These are phyloP conservation scores for Diplocarpon rosae DNA, from an alignment of 2,329 filamentous ascomycete species.

Conservation along the genomic window DNA sequence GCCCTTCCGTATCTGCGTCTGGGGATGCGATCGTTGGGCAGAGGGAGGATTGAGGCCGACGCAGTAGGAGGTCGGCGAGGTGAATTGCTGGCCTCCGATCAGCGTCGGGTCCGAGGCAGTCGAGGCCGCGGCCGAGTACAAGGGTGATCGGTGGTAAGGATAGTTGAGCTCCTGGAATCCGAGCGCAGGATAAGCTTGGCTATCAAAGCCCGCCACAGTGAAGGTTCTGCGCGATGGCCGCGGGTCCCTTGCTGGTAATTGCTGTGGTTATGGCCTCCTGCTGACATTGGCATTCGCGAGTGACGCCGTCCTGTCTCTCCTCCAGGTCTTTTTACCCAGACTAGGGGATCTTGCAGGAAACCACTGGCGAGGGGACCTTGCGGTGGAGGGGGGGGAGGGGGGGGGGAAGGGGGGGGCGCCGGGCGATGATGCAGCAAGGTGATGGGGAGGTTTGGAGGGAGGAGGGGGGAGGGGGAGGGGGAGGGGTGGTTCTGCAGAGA, in stretches of 20 bases:
- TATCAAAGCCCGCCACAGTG: slow-evolving; percentile 25
- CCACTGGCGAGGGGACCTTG: no score
- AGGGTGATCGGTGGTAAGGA: slow-evolving; percentile 21
- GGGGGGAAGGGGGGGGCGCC: no score
- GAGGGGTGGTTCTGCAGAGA: no score
- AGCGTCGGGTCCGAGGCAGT: slow-evolving; percentile 23
- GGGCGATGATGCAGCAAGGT: no score
- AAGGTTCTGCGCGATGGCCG: slow-evolving; percentile 25
- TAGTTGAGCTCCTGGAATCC: slow-evolving; percentile 20
- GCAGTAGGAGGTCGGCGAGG: slow-evolving; percentile 15
- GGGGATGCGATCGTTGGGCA: slow-evolving; percentile 16
- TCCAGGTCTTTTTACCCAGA: no score
- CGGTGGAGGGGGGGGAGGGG: no score
- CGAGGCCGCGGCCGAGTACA: slow-evolving; percentile 22
- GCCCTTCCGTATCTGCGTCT: slow-evolving; percentile 11
- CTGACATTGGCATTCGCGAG: slow-evolving; percentile 19
- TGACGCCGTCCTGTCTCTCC: no score
- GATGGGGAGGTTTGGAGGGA: no score
- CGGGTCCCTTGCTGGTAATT: slow-evolving; percentile 8
- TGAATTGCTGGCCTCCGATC: slow-evolving; percentile 23
- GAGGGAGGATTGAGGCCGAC: slow-evolving; percentile 18
- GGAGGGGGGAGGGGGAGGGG: no score
- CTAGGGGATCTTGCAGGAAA: no score
- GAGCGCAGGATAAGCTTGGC: slow-evolving; percentile 22
- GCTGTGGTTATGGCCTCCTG: slow-evolving; percentile 5